Evolutionary conservation across 352 stramenopile genomes (phyloP).

Genomic region (Pythium chondricola): DNA sequence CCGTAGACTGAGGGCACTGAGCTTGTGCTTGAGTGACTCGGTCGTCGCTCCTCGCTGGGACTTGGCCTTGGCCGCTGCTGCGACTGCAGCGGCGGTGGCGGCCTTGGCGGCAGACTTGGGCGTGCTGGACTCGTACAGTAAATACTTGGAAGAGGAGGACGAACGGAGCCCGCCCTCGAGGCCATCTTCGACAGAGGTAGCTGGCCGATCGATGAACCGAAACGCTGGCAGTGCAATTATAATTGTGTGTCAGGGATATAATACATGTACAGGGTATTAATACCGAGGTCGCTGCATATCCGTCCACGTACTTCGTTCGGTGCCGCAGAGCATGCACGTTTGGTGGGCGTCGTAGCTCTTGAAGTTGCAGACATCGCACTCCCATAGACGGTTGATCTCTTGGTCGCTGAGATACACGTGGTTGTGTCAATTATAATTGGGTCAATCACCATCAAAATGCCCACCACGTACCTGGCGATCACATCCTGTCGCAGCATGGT

Average conservation of each 20-base stretch:
- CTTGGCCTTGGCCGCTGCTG: conserved; percentile 20
- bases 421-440: no score
- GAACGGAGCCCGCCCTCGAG: conserved; percentile 26
- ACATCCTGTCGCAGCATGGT: conserved; percentile 84
- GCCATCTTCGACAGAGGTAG: conserved; percentile 25
- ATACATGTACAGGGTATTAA: no score
- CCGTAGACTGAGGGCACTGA: conserved; percentile 68
- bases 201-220: conserved; percentile 53
- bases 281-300: no score
- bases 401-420: conserved; percentile 73
- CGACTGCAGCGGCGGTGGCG: conserved; percentile 20
- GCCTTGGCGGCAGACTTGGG: conserved; percentile 47
- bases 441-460: background rate
- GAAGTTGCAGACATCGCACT: conserved; percentile 91
- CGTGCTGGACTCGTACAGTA: conserved; percentile 62
- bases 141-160: conserved; percentile 51
- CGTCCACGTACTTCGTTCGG: conserved; percentile 52
- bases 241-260: no score
- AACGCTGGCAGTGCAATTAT: conserved; percentile 43
- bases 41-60: conserved; percentile 38
- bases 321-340: conserved; percentile 88
- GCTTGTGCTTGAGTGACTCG: conserved; percentile 72
- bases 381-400: conserved; percentile 82
- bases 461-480: conserved; percentile 49
- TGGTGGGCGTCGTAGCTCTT: conserved; percentile 87